A percentile compares a stretch with the other conserved stretches of the same genome.
phyloP scores from a whole-genome alignment of 441 rosid genomes.

The Bruguiera hainesii region DNA sequence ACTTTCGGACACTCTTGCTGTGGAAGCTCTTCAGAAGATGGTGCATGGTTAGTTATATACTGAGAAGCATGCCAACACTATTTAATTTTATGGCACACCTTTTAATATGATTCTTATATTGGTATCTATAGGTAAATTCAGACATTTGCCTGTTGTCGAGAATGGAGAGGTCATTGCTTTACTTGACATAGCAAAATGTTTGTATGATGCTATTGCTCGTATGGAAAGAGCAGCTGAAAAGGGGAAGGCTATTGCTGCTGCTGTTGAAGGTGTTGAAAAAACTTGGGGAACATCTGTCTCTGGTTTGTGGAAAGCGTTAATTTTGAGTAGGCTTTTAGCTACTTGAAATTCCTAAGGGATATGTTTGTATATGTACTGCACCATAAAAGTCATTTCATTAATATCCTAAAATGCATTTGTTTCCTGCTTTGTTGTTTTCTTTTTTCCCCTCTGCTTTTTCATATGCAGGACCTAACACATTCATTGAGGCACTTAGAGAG shows the following conservation, averaged over 20 bases:
- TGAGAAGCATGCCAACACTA: conserved; percentile 10
- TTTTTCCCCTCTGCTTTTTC: background rate
- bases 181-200: conserved; percentile 91
- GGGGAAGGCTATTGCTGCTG: conserved; percentile 99
- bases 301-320: conserved; percentile 44
- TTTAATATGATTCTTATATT: conserved; percentile 15
- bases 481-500: conserved; percentile 89
- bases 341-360: background rate
- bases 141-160: conserved; percentile 98
- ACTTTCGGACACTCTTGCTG: conserved; percentile 93
- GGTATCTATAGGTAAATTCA: conserved; percentile 70
- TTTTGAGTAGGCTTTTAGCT: background rate
- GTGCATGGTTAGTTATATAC: conserved; percentile 64
- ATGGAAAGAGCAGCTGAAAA: conserved; percentile 99
- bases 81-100: background rate
- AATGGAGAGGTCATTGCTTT: conserved; percentile 98
- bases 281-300: conserved; percentile 83
- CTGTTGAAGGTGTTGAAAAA: conserved; percentile 97
- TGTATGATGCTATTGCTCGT: conserved; percentile 97
- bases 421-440: conserved; percentile 5
- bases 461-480: conserved; percentile 70
- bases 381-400: background rate
- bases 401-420: conserved; percentile 3
- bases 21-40: conserved; percentile 98
- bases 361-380: background rate